These are phyloP conservation scores for Teunomyces kruisii DNA, from an alignment of 805 yeast genomes.

Conservation along the genomic window DNA sequence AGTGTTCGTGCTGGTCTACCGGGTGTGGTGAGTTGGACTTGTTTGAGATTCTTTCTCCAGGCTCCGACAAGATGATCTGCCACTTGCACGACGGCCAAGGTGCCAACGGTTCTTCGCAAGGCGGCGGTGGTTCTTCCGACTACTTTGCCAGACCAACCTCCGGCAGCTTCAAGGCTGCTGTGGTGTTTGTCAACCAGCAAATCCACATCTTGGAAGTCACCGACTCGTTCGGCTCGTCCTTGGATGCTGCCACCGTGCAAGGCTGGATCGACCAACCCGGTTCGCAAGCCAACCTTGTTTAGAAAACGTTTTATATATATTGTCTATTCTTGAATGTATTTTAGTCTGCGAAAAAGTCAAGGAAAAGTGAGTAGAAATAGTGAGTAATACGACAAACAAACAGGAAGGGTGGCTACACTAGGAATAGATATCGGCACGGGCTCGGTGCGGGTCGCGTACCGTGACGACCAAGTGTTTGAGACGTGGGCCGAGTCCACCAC, in stretches of 20 bases:
- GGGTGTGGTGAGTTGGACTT: slow-evolving; percentile 98
- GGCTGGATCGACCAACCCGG: slow-evolving; percentile 59
- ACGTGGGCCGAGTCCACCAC: slow-evolving; percentile 17
- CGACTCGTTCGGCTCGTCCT: slow-evolving; percentile 53
- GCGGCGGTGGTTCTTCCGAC: slow-evolving; percentile 89
- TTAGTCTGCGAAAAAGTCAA: background rate
- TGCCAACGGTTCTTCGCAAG: slow-evolving; percentile 46
- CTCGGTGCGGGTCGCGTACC: slow-evolving; percentile 43
- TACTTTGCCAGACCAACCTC: slow-evolving; percentile 84
- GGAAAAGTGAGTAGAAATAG: no score
- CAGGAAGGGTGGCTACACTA: slow-evolving; percentile 9
- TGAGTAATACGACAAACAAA: no score
- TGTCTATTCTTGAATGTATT: background rate
- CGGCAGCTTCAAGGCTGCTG: slow-evolving; percentile 86
- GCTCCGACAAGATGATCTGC: slow-evolving; percentile 71
- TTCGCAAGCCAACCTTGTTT: slow-evolving; percentile 35
- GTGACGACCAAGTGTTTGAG: slow-evolving; percentile 16
- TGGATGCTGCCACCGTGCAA: slow-evolving; percentile 53
- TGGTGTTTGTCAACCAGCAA: slow-evolving; percentile 59
- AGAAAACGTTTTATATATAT: background rate
- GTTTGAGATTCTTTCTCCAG: slow-evolving; percentile 81
- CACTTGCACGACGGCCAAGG: slow-evolving; percentile 88
- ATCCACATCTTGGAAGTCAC: slow-evolving; percentile 64
- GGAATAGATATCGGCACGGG: slow-evolving; percentile 57
- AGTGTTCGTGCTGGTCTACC: slow-evolving; percentile 93